These are phyloP conservation scores for Hyaloscypha variabilis DNA, from an alignment of 495 filamentous ascomycete species.

Conservation along the genomic window DNA sequence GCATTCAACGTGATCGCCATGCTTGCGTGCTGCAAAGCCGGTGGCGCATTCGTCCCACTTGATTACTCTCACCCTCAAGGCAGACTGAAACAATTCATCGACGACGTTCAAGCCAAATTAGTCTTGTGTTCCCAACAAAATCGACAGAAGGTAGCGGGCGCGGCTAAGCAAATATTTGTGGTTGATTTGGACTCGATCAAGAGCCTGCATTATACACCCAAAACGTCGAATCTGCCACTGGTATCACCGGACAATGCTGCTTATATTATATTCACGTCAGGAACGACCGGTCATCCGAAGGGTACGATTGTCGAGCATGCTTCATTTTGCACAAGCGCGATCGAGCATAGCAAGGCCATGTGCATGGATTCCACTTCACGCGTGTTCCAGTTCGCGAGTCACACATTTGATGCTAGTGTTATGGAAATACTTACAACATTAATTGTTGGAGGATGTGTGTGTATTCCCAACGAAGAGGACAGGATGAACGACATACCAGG, in stretches of 20 bases:
- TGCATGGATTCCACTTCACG: constrained; percentile 38
- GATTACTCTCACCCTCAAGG: constrained; percentile 43
- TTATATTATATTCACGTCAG: constrained; percentile 57
- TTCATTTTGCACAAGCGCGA: constrained; percentile 32
- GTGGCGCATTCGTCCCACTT: constrained; percentile 48
- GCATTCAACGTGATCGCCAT: constrained; percentile 41
- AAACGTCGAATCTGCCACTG: background rate
- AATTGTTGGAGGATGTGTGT: constrained; percentile 11
- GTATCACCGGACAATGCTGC: constrained; percentile 30
- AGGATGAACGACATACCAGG: constrained; percentile 39
- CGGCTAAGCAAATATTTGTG: background rate
- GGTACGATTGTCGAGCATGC: constrained; percentile 35
- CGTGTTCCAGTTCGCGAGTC: constrained; percentile 19
- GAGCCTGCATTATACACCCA: background rate
- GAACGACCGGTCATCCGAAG: constrained; percentile 51
- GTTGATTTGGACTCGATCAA: background rate
- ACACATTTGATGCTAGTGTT: constrained; percentile 81
- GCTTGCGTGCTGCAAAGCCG: constrained; percentile 46
- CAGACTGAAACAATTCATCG: constrained; percentile 4
- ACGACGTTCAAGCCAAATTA: background rate
- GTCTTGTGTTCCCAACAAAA: no score
- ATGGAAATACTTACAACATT: constrained; percentile 79
- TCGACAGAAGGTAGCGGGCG: background rate
- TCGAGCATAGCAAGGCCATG: constrained; percentile 42
- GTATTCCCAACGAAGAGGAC: constrained; percentile 42